phyloP scores from a whole-genome alignment of 2,329 filamentous ascomycete genomes.

The Fusarium tanahbumbuense region DNA sequence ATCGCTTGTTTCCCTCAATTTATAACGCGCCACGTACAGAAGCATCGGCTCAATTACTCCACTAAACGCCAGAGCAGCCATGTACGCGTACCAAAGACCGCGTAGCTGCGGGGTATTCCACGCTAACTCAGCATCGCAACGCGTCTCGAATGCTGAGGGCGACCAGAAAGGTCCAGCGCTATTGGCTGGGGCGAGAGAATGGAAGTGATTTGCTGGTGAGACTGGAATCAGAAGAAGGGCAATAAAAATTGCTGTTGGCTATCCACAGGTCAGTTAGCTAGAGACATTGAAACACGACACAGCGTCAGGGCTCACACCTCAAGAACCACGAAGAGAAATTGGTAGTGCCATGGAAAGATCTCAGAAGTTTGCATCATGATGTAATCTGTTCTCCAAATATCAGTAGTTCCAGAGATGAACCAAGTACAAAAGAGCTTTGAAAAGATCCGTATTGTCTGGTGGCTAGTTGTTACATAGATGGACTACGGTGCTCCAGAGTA shows the following conservation, averaged over 20 bases:
- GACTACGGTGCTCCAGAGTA: no score
- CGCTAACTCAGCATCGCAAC: neutral
- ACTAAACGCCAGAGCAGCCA: neutral
- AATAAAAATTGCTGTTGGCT: neutral
- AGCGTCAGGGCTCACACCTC: no score
- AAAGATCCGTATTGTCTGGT: no score
- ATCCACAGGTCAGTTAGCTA: no score
- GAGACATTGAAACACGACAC: no score
- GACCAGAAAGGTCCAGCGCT: neutral
- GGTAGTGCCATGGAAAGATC: neutral
- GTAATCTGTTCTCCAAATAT: no score
- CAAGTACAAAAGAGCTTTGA: no score
- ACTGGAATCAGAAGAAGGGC: neutral
- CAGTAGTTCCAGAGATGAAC: no score
- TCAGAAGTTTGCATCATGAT: no score
- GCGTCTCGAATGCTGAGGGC: neutral
- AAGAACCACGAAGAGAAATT: neutral
- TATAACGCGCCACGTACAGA: neutral
- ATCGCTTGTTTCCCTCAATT: neutral
- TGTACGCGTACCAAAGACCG: neutral
- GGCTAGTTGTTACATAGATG: no score
- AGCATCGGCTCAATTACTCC: neutral
- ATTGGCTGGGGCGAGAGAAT: neutral
- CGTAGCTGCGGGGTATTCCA: slow-evolving; percentile 4
- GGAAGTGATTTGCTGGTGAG: neutral